Evolutionary conservation across 352 stramenopile genomes (phyloP), one percentile per base, ranked within the genome.

Genomic region (Phytopythium vexans): DNA sequence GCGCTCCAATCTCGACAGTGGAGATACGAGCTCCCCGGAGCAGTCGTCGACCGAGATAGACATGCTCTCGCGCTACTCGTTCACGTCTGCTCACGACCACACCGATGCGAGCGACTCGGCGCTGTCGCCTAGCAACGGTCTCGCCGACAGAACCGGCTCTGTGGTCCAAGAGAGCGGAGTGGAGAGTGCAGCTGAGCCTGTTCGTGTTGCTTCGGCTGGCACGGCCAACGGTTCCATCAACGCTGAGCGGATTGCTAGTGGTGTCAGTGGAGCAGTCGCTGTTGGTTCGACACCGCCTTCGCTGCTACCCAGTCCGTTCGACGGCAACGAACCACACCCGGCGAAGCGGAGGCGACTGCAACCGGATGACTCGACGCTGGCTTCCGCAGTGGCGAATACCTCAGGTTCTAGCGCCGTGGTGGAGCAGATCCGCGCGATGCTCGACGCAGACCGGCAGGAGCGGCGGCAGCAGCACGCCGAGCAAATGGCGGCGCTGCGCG

Each of bases 401-500:
- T 45, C 57, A 2, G 57, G 57, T 8, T 60, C 49, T 3, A 43
- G 45, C 0, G 46, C 48, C 10, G 52, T 79, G 40, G 47, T 68
- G 27, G 60, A 77, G 37, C 56, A 77, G 31, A 64, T 88, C 36
- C 56, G 64, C 5, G 6, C 46, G 4, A 54, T 81, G 35, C 64
- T 74, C 34, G 51, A 64, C 8, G 54, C 72, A 41, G 72, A 82
- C 16, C 68, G 73, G 15, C 56, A 64, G n/a, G 77, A 88, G 58
- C 63, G 70, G 14, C 62, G 64, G 16, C 72, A 66, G 39, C 74
- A 88, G 49, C 77, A 88, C 45, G 46, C 57, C n/a, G 74, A 88
- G 61, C 72, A 79, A 41, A 83, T 88, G 72, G 56, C 49, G 8
- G 51, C 71, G 14, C 64, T 88, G 31, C 57, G 55, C n/a, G 72